Conservation (phyloP, 1,284 basidiomycete genomes). For the Pseudomicrostroma phylloplanum region DNA sequence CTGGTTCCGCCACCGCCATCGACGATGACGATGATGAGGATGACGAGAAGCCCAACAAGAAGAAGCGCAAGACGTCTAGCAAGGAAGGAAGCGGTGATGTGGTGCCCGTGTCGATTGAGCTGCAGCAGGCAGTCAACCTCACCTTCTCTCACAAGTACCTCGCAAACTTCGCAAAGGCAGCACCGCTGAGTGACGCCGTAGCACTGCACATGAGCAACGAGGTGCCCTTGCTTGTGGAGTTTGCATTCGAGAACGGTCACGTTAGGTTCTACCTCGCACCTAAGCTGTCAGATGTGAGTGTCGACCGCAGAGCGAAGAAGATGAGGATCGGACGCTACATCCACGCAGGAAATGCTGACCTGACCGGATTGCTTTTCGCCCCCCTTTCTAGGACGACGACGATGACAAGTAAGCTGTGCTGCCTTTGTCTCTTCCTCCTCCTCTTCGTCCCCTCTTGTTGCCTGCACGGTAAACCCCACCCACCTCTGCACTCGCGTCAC, state of each 20-base stretch:
- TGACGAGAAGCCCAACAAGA: conserved; percentile 43
- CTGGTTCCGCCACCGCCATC: conserved; percentile 48
- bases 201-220: conserved; percentile 51
- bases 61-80: conserved; percentile 23
- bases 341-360: too few species aligned
- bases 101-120: conserved; percentile 44
- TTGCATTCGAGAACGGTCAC: conserved; percentile 71
- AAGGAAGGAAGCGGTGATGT: conserved; percentile 52
- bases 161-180: conserved; percentile 90
- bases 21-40: conserved; percentile 46
- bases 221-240: conserved; percentile 55
- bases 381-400: too few species aligned
- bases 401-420: too few species aligned
- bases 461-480: too few species aligned
- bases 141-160: conserved; percentile 98
- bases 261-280: conserved; percentile 49
- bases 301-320: too few species aligned
- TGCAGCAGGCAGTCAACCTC: conserved; percentile 70
- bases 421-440: too few species aligned
- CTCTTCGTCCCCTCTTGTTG: too few species aligned
- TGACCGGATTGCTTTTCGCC: too few species aligned
- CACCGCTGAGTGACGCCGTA: conserved; percentile 67
- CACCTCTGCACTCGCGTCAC: too few species aligned
- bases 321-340: too few species aligned
- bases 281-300: conserved; percentile 38